These are phyloP conservation scores for Cetradonia linearis DNA, from an alignment of 495 filamentous ascomycete species.

Conservation along the genomic window DNA sequence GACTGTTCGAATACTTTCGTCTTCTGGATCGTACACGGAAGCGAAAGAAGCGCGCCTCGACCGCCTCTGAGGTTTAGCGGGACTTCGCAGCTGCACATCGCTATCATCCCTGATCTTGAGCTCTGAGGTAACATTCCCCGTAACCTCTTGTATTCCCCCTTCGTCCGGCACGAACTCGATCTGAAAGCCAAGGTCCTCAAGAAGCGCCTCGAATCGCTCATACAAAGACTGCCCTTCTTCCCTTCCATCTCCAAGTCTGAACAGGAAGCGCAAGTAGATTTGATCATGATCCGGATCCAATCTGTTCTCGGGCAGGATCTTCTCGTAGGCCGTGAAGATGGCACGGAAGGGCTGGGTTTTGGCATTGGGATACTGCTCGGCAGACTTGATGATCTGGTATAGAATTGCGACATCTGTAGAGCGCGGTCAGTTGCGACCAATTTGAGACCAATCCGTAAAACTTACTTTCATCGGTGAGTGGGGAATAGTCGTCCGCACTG, in stretches of 20 bases:
- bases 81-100: slow-evolving; percentile 21
- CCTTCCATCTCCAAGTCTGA: slow-evolving; percentile 61
- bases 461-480: slow-evolving; percentile 56
- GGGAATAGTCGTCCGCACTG: slow-evolving; percentile 40
- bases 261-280: slow-evolving; percentile 64
- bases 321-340: slow-evolving; percentile 70
- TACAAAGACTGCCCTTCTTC: slow-evolving; percentile 42
- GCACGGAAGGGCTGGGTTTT: slow-evolving; percentile 62
- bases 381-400: slow-evolving; percentile 62
- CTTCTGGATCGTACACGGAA: slow-evolving; percentile 45
- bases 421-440: slow-evolving; percentile 18
- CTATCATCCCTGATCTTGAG: slow-evolving; percentile 18
- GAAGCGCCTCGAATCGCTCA: slow-evolving; percentile 54
- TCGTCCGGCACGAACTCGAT: slow-evolving; percentile 47
- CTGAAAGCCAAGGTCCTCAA: slow-evolving; percentile 57
- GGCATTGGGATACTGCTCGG: slow-evolving; percentile 53
- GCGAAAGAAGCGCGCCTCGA: slow-evolving; percentile 48
- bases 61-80: slow-evolving; percentile 27
- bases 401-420: slow-evolving; percentile 64
- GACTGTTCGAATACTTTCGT: slow-evolving; percentile 37
- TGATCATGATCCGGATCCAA: slow-evolving; percentile 61
- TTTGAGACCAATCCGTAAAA: background rate
- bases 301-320: slow-evolving; percentile 55
- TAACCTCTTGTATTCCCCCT: slow-evolving; percentile 30
- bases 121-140: slow-evolving; percentile 8